Base-by-base conservation (phyloP, 164 flowering plant genomes). In the Stephania cephalantha region DNA sequence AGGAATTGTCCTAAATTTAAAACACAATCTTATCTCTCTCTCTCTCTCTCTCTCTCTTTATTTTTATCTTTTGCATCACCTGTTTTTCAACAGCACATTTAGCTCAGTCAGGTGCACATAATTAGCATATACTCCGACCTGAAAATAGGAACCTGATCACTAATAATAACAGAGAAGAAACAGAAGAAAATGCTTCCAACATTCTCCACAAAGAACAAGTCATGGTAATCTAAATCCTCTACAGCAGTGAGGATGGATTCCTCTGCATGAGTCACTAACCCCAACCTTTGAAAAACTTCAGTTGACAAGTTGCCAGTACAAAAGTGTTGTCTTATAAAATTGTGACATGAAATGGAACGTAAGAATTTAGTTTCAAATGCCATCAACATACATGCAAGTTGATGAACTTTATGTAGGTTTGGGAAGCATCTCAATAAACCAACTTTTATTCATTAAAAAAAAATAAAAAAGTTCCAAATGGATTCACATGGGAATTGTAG, bases 121-220 rank as follows among this genome's bases (percentile, higher is more conserved):
- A 69, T 90, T 83, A 35, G 80, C 79, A 83, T 90, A 91, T 45
- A 86, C 92, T 78, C 91, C 92, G 76, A 68, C 85, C 97, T 93
- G 85, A 81, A 71, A 11, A 48, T 1, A 5, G 13, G 25, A 42
- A 55, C 42, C 42, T 35, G 3, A 35, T 70, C 4, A 31, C 3
- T 7, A 75, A 50, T 0, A 35, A 35, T 35, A 35, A 35, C 42
- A 35, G 42, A 31, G 42, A 35, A 48, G 53, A 74, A 68, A 31
- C 17, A 1, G 17, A 12, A 55, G 63, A 55, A 48, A 48, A 48
- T 48, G 53, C 53, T 35, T 8, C 11, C 13, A 48, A 48, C 6
- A 48, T 48, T 55, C 17, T 15, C 17, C 18, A 4, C 17, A 55
- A 15, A 8, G 13, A 48, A 48, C 17, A 55, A 55, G 18, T 15